Percentiles rank a stretch among this genome's conserved stretches.
phyloP scores from a whole-genome alignment of 139 green algal genomes.

The Parachlorella kessleri region DNA sequence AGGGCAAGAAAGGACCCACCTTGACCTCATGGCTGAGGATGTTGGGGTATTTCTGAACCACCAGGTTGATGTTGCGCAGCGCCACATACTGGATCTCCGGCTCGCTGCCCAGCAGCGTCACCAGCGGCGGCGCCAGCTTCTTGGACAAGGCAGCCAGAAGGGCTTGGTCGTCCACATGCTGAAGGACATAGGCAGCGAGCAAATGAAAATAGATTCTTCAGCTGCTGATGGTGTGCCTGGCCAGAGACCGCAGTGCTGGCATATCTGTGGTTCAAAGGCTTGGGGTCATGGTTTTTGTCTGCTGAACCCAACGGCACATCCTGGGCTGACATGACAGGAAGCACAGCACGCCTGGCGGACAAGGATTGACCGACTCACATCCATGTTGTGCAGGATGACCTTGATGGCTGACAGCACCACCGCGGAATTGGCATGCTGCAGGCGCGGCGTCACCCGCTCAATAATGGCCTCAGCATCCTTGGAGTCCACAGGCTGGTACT shows the following conservation, averaged over 20 bases:
- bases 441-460: conserved; percentile 93
- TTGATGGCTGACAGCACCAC: conserved; percentile 97
- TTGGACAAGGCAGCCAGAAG: conserved; percentile 69
- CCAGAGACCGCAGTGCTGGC: too few relatives aligned
- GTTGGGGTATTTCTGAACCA: conserved; percentile 86
- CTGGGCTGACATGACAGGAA: neutral
- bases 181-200: neutral
- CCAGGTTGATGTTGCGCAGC: conserved; percentile 97
- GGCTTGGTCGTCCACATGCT: conserved; percentile 64
- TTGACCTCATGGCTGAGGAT: conserved; percentile 94
- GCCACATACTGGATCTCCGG: conserved; percentile 98
- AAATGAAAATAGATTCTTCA: neutral
- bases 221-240: neutral
- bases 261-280: too few relatives aligned
- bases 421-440: conserved; percentile 98
- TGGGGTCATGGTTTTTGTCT: too few relatives aligned
- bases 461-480: conserved; percentile 90
- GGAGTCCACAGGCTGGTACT: conserved; percentile 72
- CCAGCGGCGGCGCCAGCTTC: conserved; percentile 96
- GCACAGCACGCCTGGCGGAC: neutral
- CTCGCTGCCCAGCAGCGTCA: conserved; percentile 95
- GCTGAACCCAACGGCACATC: too few relatives aligned
- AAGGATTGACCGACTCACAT: conserved; percentile 6
- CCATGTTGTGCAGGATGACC: conserved; percentile 65
- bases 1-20: too few relatives aligned